Base-by-base conservation (phyloP, 441 rosid species). In the Erodium moschatum region DNA sequence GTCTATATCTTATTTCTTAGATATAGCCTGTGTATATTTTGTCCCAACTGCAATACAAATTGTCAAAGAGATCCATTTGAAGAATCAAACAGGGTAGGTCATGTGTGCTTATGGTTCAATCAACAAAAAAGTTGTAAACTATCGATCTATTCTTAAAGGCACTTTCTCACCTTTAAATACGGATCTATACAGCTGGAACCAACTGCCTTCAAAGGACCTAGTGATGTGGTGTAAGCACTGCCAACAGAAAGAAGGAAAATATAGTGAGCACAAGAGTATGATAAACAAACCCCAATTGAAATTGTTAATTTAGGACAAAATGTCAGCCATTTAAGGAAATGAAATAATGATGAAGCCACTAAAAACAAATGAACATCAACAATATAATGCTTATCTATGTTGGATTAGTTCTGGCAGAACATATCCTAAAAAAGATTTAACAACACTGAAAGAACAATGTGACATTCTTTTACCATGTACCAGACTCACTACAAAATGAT, bases 171-270 rank as follows among this genome's bases (percentile, higher is more conserved):
- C 87, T 85, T 46, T 8, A 68, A 64, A 15, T 13, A 20, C 44
- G 64, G 72, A 68, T 58, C 64, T 67, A 68, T 40, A 68, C 71
- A 62, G 74, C 82, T 66, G 78, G 73, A 70, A 33, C 38, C 38
- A 33, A 33, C 38, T 33, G 38, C 38, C 38, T 33, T 33, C 38
- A 33, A 33, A 33, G 38, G 38, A 82, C 79, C 87, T 87, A 89
- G 71, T 86, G 85, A 75, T 78, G 85, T 44, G 89, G 86, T 42
- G 90, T 83, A 74, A 91, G 90, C 85, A 89, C 97, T 91, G 96
- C 80, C 67, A 76, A 70, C 64, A 67, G 73, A 63, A 69, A 61
- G 9, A 15, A 21, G 16, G 13, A 6, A 70, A 40, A 61, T 48
- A 8, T 58, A 16, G 72, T 69, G 29, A 74, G 75, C 20, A 70